Evolutionary conservation across 768 basidiomycete genomes (phyloP).

Genomic region (Lactarius akahatsu): DNA sequence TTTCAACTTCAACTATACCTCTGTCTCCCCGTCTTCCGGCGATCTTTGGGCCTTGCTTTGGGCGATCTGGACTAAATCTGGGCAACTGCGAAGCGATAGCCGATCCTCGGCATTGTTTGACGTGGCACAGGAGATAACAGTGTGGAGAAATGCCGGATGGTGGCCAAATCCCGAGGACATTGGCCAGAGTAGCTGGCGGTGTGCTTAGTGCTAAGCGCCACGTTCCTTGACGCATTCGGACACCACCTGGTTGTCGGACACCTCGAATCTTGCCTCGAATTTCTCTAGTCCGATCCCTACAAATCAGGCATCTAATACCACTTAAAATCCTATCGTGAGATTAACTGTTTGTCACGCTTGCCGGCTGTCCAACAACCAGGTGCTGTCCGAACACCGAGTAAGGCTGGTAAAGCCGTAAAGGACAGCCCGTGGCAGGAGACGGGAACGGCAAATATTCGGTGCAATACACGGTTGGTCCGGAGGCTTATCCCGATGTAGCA

Average conservation of each 20-base stretch:
- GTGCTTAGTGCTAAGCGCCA: background rate
- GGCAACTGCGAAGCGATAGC: background rate
- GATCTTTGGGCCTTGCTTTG: background rate
- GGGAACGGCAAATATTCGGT: background rate
- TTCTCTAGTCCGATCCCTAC: too few species aligned
- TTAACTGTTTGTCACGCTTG: too few species aligned
- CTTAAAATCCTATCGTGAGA: too few species aligned
- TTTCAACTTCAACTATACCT: background rate
- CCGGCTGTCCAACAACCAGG: too few species aligned
- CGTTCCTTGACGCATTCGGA: background rate
- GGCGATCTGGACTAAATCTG: too few species aligned
- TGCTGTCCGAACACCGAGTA: too few species aligned
- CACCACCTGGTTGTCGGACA: too few species aligned
- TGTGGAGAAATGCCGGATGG: background rate
- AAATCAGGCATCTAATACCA: too few species aligned
- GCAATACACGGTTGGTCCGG: background rate
- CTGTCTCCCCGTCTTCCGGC: background rate
- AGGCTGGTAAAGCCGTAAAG: too few species aligned
- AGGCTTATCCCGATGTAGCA: background rate
- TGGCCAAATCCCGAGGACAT: background rate
- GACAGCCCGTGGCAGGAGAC: background rate
- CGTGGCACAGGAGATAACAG: background rate
- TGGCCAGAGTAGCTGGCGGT: background rate
- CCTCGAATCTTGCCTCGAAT: too few species aligned
- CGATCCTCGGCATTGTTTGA: background rate